Conservation (phyloP, 495 filamentous ascomycete genomes). For the Neurospora sp. region DNA sequence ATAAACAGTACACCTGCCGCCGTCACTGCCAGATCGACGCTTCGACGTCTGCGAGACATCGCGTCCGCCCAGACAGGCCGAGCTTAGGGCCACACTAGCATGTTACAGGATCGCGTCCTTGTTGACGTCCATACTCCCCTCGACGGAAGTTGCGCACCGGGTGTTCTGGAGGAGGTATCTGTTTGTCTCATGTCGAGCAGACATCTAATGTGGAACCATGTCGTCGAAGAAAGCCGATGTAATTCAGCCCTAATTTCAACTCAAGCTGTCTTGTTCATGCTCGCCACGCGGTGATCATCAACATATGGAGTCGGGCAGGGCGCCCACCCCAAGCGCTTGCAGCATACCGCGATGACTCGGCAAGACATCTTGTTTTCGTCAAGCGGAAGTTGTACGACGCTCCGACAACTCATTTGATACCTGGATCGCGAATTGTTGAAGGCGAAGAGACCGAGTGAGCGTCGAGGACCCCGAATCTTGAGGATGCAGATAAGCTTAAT, state of each 20-base stretch:
- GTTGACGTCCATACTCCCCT: background rate
- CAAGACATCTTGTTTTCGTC: background rate
- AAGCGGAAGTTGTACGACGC: background rate
- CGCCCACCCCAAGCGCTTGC: background rate
- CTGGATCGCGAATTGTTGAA: background rate
- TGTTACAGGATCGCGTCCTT: background rate
- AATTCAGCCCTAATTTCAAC: background rate
- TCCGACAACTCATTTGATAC: background rate
- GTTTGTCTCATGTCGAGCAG: background rate
- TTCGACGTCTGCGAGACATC: constrained; percentile 87
- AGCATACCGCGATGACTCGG: background rate
- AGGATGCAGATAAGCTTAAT: background rate
- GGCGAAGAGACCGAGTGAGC: background rate
- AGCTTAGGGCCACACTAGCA: background rate
- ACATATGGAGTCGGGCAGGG: background rate
- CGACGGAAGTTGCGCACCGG: background rate
- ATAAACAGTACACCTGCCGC: constrained; percentile 69
- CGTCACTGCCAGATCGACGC: constrained; percentile 80
- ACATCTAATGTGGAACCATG: background rate
- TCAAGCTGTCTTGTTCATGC: background rate
- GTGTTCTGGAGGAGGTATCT: background rate
- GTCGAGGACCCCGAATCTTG: background rate
- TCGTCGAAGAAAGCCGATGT: background rate
- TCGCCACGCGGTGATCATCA: background rate
- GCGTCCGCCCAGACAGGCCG: constrained; percentile 11